Conservation (phyloP, 345 rosid species). For the Gossypium arboreum region DNA sequence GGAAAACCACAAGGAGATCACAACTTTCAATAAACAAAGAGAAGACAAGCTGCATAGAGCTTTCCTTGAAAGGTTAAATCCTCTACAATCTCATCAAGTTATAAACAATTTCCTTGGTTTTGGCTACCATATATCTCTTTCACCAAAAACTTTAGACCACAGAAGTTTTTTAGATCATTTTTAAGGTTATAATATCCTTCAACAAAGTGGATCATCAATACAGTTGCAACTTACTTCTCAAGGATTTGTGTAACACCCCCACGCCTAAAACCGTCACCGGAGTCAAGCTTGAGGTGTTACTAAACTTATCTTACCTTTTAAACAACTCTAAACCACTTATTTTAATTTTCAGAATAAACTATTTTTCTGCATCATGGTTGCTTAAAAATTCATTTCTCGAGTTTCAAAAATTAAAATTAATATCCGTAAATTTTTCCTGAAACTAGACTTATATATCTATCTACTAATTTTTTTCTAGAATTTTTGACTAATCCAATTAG, state of each 20-base stretch:
- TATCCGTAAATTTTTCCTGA: too few relatives aligned
- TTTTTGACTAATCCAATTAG: too few relatives aligned
- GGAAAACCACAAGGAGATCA: not conserved
- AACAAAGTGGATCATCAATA: not conserved
- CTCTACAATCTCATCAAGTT: not conserved
- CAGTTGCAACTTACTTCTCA: not conserved
- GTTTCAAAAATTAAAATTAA: too few relatives aligned
- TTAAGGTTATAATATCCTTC: not conserved
- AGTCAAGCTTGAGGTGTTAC: too few relatives aligned
- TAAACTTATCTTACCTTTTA: too few relatives aligned
- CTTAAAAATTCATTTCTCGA: too few relatives aligned
- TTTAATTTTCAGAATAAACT: too few relatives aligned
- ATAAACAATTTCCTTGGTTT: not conserved
- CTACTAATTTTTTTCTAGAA: too few relatives aligned
- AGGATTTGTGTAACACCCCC: not conserved
- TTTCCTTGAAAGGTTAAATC: not conserved
- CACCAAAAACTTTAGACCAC: not conserved
- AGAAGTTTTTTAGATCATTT: not conserved
- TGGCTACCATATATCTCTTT: not conserved
- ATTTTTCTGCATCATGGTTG: too few relatives aligned
- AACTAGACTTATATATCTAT: too few relatives aligned
- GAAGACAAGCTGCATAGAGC: not conserved
- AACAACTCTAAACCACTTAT: too few relatives aligned
- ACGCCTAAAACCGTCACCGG: too few relatives aligned
- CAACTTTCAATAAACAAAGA: not conserved